Evolutionary conservation across 1,284 basidiomycete species (phyloP).

Genomic region (Phlebopus sp.): DNA sequence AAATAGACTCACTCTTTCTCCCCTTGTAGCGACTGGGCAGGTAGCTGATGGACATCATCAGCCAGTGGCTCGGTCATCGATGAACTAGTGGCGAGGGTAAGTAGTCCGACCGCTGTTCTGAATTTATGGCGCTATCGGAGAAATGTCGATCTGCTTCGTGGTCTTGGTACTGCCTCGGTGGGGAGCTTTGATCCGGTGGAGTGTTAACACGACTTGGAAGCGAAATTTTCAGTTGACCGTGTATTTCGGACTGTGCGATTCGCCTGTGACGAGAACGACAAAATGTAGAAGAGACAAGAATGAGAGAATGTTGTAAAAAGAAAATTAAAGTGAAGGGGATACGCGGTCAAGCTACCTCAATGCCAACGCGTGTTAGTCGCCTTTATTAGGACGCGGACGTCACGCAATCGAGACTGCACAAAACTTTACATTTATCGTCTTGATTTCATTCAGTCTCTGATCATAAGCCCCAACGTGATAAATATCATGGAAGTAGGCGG

Average conservation of each 20-base stretch:
- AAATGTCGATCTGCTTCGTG: too few species aligned
- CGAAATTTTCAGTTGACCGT: constrained; percentile 11
- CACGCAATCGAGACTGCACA: too few species aligned
- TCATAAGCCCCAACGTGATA: too few species aligned
- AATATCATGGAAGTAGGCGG: too few species aligned
- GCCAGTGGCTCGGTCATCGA: constrained; percentile 11
- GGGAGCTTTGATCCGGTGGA: neutral
- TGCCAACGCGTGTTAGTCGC: neutral
- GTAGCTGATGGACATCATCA: neutral
- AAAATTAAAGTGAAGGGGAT: neutral
- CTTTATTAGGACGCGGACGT: too few species aligned
- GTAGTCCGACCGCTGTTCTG: neutral
- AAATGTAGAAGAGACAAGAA: neutral
- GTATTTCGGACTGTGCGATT: neutral
- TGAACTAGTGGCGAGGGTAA: neutral
- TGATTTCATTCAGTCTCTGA: too few species aligned
- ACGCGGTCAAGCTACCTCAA: neutral
- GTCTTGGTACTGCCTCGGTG: too few species aligned
- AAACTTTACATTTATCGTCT: too few species aligned
- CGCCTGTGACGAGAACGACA: constrained; percentile 7
- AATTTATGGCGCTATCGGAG: too few species aligned
- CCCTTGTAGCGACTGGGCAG: neutral
- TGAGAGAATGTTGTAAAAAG: neutral
- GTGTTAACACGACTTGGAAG: neutral
- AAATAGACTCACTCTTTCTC: constrained; percentile 15